These are phyloP conservation scores for Boletus rufocinnamomeus DNA, from an alignment of 768 basidiomycete species.

Conservation along the genomic window DNA sequence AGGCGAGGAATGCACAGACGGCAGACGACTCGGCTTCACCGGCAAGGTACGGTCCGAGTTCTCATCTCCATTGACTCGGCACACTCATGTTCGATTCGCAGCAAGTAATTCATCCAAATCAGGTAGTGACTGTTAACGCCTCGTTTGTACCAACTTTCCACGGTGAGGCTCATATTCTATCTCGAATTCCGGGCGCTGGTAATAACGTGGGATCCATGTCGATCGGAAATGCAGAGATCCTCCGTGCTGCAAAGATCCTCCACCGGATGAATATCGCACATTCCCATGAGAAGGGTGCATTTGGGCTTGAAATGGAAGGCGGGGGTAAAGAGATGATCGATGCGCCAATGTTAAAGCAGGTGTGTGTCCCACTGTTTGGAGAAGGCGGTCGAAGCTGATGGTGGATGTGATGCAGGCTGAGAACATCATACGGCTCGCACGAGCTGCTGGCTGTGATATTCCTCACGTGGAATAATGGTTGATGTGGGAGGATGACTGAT, in stretches of 20 bases:
- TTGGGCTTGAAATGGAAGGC: slow-evolving; percentile 63
- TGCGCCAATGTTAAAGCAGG: slow-evolving; percentile 86
- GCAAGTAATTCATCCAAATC: slow-evolving; percentile 95
- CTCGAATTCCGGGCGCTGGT: neutral
- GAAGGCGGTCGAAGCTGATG: neutral
- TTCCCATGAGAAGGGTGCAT: slow-evolving; percentile 58
- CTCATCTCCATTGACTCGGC: neutral
- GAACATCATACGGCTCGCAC: slow-evolving; percentile 53
- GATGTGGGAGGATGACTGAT: neutral
- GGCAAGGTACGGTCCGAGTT: slow-evolving; percentile 64
- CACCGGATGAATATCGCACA: slow-evolving; percentile 63
- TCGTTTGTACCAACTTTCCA: slow-evolving; percentile 74
- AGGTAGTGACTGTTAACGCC: slow-evolving; percentile 74
- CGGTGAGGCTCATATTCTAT: slow-evolving; percentile 44
- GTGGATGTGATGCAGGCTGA: slow-evolving; percentile 40
- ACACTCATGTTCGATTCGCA: slow-evolving; percentile 31
- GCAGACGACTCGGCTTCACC: slow-evolving; percentile 81
- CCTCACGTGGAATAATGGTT: slow-evolving; percentile 40
- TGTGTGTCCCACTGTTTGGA: slow-evolving; percentile 1
- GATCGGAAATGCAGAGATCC: slow-evolving; percentile 55
- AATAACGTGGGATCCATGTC: neutral
- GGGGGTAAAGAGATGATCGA: slow-evolving; percentile 82
- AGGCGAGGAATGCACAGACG: slow-evolving; percentile 76
- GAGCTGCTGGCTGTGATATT: slow-evolving; percentile 55
- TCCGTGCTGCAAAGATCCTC: slow-evolving; percentile 73